phyloP scores from a whole-genome alignment of 2,329 filamentous ascomycete species.

The Phaeosphaeriaceae sp. region DNA sequence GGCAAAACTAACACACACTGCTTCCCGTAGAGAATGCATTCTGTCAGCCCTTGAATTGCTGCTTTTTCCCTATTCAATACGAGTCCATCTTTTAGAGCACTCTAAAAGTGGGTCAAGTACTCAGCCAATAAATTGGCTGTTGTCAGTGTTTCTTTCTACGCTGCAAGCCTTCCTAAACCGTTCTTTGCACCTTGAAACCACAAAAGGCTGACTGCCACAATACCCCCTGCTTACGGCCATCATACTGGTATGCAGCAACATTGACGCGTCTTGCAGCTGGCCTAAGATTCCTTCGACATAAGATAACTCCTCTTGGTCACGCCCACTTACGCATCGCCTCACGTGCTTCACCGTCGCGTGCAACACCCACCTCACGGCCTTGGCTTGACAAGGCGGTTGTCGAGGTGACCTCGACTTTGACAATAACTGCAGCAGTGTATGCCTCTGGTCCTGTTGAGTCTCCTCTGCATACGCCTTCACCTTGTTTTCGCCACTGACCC shows the following conservation, averaged over 20 bases:
- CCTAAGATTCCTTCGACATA: background rate
- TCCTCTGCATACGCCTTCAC: conserved; percentile 1
- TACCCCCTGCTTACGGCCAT: too few relatives aligned
- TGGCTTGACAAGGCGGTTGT: background rate
- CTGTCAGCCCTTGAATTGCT: too few relatives aligned
- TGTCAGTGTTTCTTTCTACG: too few relatives aligned
- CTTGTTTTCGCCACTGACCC: background rate
- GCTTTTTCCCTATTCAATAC: too few relatives aligned
- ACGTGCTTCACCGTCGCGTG: background rate
- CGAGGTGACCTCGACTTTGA: conserved; percentile 2
- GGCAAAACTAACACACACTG: too few relatives aligned
- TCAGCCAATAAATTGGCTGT: too few relatives aligned
- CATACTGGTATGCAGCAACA: too few relatives aligned
- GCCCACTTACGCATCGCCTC: background rate
- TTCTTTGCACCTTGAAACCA: background rate
- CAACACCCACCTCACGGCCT: background rate
- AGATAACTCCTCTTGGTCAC: background rate
- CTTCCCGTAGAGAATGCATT: too few relatives aligned
- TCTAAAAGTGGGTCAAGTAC: too few relatives aligned
- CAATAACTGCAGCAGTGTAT: background rate
- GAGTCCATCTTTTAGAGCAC: too few relatives aligned
- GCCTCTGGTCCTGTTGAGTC: background rate
- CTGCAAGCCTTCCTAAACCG: background rate
- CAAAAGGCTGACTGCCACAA: background rate
- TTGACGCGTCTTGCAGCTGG: too few relatives aligned